These are phyloP conservation scores for Sporobolomyces roseus DNA, from an alignment of 768 basidiomycete species.

Conservation along the genomic window DNA sequence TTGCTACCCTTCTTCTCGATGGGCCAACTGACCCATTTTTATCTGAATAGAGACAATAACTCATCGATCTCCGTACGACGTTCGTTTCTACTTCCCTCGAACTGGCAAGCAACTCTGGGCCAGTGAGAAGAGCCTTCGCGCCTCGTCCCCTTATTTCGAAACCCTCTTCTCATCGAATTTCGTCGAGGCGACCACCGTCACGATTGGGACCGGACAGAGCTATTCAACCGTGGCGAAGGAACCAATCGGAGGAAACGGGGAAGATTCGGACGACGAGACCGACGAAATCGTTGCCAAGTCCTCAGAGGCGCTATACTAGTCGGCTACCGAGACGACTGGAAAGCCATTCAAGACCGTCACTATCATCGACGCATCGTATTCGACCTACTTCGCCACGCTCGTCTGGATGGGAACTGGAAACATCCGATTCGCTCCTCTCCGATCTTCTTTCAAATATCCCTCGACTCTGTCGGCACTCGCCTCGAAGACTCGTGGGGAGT, in stretches of 20 bases:
- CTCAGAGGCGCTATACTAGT: neutral
- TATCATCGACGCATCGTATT: neutral
- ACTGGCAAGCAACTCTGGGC: neutral
- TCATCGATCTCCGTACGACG: neutral
- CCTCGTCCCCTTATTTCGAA: neutral
- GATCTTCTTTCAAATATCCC: neutral
- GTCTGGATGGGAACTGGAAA: slow-evolving; percentile 8
- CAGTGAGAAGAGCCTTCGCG: neutral
- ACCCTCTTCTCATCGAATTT: neutral
- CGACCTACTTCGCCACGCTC: slow-evolving; percentile 14
- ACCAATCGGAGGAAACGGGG: neutral
- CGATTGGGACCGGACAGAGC: neutral
- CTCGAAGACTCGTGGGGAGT: neutral
- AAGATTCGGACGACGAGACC: slow-evolving; percentile 20
- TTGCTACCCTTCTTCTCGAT: too few relatives aligned
- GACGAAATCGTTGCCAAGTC: neutral
- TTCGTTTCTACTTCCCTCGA: neutral
- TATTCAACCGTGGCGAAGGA: neutral
- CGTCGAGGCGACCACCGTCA: neutral
- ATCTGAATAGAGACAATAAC: too few relatives aligned
- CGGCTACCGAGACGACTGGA: neutral
- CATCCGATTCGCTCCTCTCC: slow-evolving; percentile 14
- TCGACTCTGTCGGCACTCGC: neutral
- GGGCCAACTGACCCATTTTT: too few relatives aligned
- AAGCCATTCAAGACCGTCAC: neutral